Evolutionary conservation across 1,139 yeast genomes (phyloP), one percentile per base, ranked within the genome.

Genomic region (Taphrina flavorubra): DNA sequence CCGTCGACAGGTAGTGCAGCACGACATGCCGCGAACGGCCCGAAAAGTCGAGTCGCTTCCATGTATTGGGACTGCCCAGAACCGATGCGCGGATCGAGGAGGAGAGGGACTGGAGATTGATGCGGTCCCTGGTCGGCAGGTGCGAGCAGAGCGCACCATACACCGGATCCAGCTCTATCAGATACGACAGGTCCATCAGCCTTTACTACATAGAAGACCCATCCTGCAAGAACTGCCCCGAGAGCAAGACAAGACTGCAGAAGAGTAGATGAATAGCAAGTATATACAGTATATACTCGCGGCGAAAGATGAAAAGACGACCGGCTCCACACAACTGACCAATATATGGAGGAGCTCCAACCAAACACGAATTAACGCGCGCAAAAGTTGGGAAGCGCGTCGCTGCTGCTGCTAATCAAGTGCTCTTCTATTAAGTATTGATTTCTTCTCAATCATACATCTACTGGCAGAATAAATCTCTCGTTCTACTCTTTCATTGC

Each of bases 11-110:
- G 18, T 58, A 58, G 36, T 56, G 47, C 42, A 44, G 34, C 25
- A 58, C 44, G 51, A 46, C 62, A 13, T 58, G 49, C 53, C 42
- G 18, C 53, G 62, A 44, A n/a, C 51, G 40, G 25, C 62, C 62
- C 6, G 62, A 36, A 42, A 58, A 46, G 31, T 58, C 62, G 6
- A 58, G 53, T 20, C 44, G 18, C 42, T 58, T 42, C 62, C 62
- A 58, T 14, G 62, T 58, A 25, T 58, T 42, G 8, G 62, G 62
- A 44, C 44, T 42, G 34, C 13, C 14, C 25, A 44, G 25, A 1
- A 58, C 62, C 5, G 25, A 4, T 14, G 44, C 62, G 8, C 46
- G 62, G 8, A 58, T 25, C 3, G 51, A 37, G 14, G 34, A 14
- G 16, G 62, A 58, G 18, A 58, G 20, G 14, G 11, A 11, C 11